These are phyloP conservation scores for Monilinia fructicola DNA, from an alignment of 2,329 filamentous ascomycete species.

Conservation along the genomic window DNA sequence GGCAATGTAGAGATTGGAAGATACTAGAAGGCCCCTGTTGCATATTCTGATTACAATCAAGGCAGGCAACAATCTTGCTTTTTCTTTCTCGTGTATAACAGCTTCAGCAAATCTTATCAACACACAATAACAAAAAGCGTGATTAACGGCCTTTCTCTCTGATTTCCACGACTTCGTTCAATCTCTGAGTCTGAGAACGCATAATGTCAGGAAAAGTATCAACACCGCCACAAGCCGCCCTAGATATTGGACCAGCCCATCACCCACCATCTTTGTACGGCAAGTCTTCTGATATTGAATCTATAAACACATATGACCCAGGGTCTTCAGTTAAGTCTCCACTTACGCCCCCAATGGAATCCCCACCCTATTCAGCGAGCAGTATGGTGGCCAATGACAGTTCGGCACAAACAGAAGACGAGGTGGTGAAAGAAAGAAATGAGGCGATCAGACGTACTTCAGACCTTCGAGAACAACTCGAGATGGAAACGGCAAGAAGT, in stretches of 20 bases:
- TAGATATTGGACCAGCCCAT: neutral
- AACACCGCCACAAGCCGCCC: neutral
- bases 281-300: neutral
- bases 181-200: neutral
- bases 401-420: neutral
- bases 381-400: neutral
- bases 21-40: neutral
- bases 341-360: neutral
- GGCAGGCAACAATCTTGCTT: neutral
- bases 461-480: conserved; percentile 4
- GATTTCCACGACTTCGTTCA: neutral
- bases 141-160: neutral
- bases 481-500: conserved; percentile 7
- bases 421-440: neutral
- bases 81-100: neutral
- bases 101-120: neutral
- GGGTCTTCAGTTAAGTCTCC: neutral
- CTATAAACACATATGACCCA: neutral
- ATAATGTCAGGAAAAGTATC: neutral
- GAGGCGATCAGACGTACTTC: neutral
- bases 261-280: neutral
- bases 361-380: neutral
- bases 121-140: neutral
- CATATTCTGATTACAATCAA: neutral
- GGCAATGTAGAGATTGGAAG: neutral